Evolutionary conservation across 2,329 filamentous ascomycete species (phyloP).

Genomic region (Cytospora piceicola): DNA sequence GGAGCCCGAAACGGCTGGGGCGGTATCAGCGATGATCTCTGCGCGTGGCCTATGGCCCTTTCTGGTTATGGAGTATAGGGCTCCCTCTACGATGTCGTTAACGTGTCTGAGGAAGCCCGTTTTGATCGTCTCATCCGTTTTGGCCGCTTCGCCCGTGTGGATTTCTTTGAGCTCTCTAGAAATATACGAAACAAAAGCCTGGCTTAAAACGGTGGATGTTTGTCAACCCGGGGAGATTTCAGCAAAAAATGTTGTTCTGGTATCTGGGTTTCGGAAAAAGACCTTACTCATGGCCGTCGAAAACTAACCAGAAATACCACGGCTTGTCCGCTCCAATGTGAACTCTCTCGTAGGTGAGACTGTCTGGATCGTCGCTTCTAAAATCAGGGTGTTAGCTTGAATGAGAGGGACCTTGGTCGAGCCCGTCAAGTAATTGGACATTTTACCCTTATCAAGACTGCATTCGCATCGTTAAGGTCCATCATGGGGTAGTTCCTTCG

Average conservation of each 20-base stretch:
- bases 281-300: slow-evolving; percentile 54
- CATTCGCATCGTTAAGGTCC: slow-evolving; percentile 6
- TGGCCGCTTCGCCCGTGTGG: slow-evolving; percentile 44
- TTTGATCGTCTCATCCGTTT: slow-evolving; percentile 59
- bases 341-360: slow-evolving; percentile 39
- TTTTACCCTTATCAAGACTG: slow-evolving; percentile 3
- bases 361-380: slow-evolving; percentile 36
- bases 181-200: slow-evolving; percentile 48
- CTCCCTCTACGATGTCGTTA: slow-evolving; percentile 52
- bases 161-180: slow-evolving; percentile 40
- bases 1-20: slow-evolving; percentile 54
- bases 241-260: background rate
- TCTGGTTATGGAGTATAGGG: slow-evolving; percentile 40
- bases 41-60: slow-evolving; percentile 30
- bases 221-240: slow-evolving; percentile 43
- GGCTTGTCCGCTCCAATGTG: slow-evolving; percentile 33
- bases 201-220: slow-evolving; percentile 46
- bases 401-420: slow-evolving; percentile 1
- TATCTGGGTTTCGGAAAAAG: slow-evolving; percentile 12
- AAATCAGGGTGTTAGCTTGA: slow-evolving; percentile 4
- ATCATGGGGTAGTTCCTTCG: slow-evolving; percentile 15
- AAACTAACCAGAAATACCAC: slow-evolving; percentile 46
- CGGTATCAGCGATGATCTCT: slow-evolving; percentile 41
- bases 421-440: background rate
- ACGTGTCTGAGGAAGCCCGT: slow-evolving; percentile 61